Evolutionary conservation across 495 filamentous ascomycete genomes (phyloP).

Genomic region (Neurospora africana): DNA sequence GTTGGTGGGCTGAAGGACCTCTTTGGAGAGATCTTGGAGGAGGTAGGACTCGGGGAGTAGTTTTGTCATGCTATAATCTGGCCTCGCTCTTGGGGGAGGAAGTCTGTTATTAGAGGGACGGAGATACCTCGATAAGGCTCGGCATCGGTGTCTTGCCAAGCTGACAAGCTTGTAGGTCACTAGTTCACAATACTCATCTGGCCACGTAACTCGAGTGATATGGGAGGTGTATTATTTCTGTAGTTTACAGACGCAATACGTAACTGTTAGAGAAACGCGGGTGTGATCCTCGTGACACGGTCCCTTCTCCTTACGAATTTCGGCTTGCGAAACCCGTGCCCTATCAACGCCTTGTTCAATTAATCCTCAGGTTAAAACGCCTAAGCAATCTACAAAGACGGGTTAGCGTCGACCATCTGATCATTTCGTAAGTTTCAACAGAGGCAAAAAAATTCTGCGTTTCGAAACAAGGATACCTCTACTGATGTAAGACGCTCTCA

Average conservation of each 20-base stretch:
- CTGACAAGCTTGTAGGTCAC: neutral
- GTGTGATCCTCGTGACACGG: neutral
- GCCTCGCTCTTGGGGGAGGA: neutral
- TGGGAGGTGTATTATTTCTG: neutral
- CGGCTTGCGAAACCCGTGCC: neutral
- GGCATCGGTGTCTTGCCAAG: neutral
- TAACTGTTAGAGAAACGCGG: neutral
- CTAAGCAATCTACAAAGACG: too few relatives aligned
- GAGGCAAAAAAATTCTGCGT: neutral
- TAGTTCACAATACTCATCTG: neutral
- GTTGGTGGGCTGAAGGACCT: neutral
- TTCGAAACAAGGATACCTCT: neutral
- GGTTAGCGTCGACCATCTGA: neutral
- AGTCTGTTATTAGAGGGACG: neutral
- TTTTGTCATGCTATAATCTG: neutral
- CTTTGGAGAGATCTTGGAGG: neutral
- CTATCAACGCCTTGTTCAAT: neutral
- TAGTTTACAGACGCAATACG: neutral
- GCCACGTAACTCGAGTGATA: neutral
- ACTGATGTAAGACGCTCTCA: neutral
- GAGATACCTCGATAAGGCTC: neutral
- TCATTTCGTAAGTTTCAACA: neutral
- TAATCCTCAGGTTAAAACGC: neutral
- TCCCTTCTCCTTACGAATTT: neutral
- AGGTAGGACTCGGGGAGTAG: neutral